phyloP scores from a whole-genome alignment of 208 protist species.

The Trypanosomatidae sp. region DNA sequence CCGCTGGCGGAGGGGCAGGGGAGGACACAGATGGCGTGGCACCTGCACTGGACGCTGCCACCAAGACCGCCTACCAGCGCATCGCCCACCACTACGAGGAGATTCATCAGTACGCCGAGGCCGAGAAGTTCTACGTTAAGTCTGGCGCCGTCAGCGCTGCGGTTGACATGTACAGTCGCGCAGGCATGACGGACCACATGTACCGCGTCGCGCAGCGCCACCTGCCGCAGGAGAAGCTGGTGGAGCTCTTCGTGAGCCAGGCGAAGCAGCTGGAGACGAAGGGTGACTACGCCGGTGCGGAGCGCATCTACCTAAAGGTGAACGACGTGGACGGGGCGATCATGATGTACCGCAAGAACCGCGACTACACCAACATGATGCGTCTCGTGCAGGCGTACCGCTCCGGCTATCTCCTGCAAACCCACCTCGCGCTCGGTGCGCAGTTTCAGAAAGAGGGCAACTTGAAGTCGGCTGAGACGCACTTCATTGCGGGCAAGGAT shows the following conservation, averaged over 20 bases:
- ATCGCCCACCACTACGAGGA: conserved; percentile 96
- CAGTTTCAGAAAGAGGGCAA: conserved; percentile 96
- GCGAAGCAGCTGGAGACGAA: conserved; percentile 94
- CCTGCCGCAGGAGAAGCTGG: conserved; percentile 89
- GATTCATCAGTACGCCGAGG: conserved; percentile 87
- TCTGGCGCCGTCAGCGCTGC: conserved; percentile 85
- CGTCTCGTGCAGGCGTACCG: conserved; percentile 93
- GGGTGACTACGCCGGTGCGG: conserved; percentile 94
- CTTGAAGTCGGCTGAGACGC: conserved; percentile 93
- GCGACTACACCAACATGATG: conserved; percentile 94
- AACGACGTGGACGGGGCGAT: conserved; percentile 96
- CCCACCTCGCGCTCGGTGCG: conserved; percentile 93
- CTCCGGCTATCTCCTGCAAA: conserved; percentile 92
- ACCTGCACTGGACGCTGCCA: conserved; percentile 34
- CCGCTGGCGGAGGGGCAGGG: conserved; percentile 16
- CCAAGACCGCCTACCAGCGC: conserved; percentile 79
- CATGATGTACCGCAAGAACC: conserved; percentile 95
- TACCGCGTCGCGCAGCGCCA: conserved; percentile 93
- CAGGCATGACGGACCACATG: conserved; percentile 94
- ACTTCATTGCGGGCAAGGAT: conserved; percentile 95
- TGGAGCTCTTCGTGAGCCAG: conserved; percentile 92
- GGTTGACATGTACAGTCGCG: conserved; percentile 96
- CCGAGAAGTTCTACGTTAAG: conserved; percentile 95
- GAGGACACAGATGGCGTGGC: conserved; percentile 4
- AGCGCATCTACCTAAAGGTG: conserved; percentile 96